Conservation (phyloP, 208 protist species). For the Trypanosoma grayi region DNA sequence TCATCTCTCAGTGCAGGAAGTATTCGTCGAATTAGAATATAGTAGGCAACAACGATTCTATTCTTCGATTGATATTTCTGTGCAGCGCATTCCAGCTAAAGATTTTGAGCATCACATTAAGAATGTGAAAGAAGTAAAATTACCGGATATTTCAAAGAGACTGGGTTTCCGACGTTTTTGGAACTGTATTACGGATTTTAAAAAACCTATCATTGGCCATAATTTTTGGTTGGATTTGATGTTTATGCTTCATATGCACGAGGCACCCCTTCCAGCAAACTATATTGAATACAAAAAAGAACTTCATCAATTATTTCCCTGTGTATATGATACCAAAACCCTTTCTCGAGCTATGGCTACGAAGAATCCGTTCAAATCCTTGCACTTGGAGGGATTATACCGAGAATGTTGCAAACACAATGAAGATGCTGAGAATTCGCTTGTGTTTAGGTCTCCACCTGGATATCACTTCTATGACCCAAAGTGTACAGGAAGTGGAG, state of each 20-base stretch:
- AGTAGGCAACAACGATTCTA: no score
- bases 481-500: conserved; percentile 8
- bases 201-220: conserved; percentile 76
- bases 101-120: background rate
- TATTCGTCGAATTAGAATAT: conserved; percentile 17
- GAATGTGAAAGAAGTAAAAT: background rate
- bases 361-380: conserved; percentile 19
- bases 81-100: background rate
- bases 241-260: conserved; percentile 85
- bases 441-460: conserved; percentile 32
- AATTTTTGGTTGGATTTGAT: conserved; percentile 82
- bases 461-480: conserved; percentile 63
- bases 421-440: background rate
- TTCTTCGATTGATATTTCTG: no score
- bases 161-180: conserved; percentile 66
- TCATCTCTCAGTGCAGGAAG: conserved; percentile 1
- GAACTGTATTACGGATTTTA: conserved; percentile 56
- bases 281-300: conserved; percentile 56
- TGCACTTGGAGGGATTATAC: conserved; percentile 43
- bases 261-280: conserved; percentile 31
- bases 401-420: conserved; percentile 29
- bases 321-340: conserved; percentile 76
- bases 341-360: conserved; percentile 25
- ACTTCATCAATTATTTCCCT: conserved; percentile 33
- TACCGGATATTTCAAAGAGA: background rate